Base-by-base conservation (phyloP, 371 early-diverging fungal species). In the Dentiscutata heterogama region DNA sequence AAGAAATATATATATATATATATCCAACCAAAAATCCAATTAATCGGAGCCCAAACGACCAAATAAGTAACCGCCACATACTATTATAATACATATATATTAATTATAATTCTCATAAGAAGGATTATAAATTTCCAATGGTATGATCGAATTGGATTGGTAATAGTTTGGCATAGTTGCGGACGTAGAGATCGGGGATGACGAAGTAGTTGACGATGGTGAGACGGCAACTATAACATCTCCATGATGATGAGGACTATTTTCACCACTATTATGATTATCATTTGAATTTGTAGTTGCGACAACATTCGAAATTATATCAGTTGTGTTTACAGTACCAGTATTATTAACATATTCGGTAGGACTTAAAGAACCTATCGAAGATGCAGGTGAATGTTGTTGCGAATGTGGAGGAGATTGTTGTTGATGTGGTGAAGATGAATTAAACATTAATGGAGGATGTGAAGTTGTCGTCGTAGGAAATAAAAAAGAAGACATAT, bases 281-380 rank as follows among this genome's bases (percentile, higher is more conserved):
- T 51, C 51, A 6, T 22, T 72, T 51, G 72, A 27, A 51, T 25
- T 72, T 29, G 72, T 51, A 18, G 72, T 25, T 16, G 53, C n/a
- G 16, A 51, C 53, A 72, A 39, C 39, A 53, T 72, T 72, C 27
- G 22, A 29, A 53, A 46, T 22, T 16, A 51, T 53, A 53, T 72
- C 53, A 51, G 16, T 14, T 11, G 72, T 27, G 51, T 46, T 71
- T 46, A 46, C 46, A 46, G 46, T 11, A 10, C 46, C 46, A 22
- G 72, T 13, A 54, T 63, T 50, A 61, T 8, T 39, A 13, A 31
- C 42, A 71, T 46, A 71, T 25, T 51, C 71, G n/a, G 68, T 22
- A 22, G 80, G 70, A 39, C 70, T 68, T 25, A 80, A 80, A 25
- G 72, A 64, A 20, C 20, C 70, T 70, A 80, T 80, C 16, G 80